A percentile compares a stretch with the other conserved stretches of the same genome.
Conservation (phyloP, 306 rosid genomes). For the Dalbergia cultrata region DNA sequence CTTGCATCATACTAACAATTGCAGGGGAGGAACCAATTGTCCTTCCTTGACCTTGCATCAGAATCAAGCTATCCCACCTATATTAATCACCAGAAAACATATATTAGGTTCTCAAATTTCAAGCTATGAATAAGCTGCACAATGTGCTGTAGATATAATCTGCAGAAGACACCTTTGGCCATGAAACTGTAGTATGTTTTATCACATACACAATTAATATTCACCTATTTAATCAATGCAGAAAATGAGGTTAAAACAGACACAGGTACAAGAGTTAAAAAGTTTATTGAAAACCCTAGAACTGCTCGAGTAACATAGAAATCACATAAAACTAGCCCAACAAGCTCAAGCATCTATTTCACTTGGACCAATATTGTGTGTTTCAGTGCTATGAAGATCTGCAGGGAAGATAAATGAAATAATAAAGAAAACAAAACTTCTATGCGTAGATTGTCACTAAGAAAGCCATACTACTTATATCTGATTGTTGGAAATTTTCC, state of each 20-base stretch:
- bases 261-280: conserved; percentile 19
- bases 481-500: neutral
- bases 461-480: neutral
- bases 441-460: conserved; percentile 1
- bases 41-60: conserved; percentile 84
- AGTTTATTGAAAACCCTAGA: neutral
- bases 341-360: conserved; percentile 1
- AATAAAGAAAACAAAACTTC: neutral
- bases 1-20: conserved; percentile 64
- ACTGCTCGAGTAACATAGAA: conserved; percentile 20
- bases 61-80: conserved; percentile 54
- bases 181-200: conserved; percentile 35
- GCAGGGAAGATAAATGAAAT: conserved; percentile 9
- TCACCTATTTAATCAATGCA: conserved; percentile 8
- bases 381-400: conserved; percentile 16
- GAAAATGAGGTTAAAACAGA: conserved; percentile 9
- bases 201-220: neutral
- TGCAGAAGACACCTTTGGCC: conserved; percentile 24
- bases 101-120: conserved; percentile 39
- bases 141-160: conserved; percentile 29
- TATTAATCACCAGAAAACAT: conserved; percentile 38
- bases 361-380: neutral
- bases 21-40: conserved; percentile 62
- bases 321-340: conserved; percentile 7
- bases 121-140: conserved; percentile 36